Conservation (phyloP, 768 basidiomycete species). For the Pleurotus tuber-regium region DNA sequence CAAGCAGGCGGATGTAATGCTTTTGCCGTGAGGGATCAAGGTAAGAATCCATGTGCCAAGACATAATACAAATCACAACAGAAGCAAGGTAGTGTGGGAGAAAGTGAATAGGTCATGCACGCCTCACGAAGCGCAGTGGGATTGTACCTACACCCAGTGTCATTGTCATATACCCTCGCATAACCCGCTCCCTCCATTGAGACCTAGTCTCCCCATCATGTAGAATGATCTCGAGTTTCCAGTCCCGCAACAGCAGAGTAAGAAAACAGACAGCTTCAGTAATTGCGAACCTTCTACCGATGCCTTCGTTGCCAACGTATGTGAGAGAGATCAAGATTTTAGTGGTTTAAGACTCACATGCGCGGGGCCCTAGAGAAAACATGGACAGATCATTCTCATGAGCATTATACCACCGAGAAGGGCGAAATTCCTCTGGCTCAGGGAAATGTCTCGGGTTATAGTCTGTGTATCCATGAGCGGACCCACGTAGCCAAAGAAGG, state of each 20-base stretch:
- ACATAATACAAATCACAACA: no score
- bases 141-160: slow-evolving; percentile 15
- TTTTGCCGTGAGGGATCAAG: no score
- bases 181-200: slow-evolving; percentile 33
- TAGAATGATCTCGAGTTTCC: slow-evolving; percentile 45
- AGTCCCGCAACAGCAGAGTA: slow-evolving; percentile 48
- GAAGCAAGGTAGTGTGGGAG: no score
- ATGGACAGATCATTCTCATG: background rate
- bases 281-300: slow-evolving; percentile 54
- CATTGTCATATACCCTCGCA: slow-evolving; percentile 31
- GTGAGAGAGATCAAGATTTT: no score
- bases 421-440: slow-evolving; percentile 44
- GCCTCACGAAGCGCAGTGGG: background rate
- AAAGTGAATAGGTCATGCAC: background rate
- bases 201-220: slow-evolving; percentile 33
- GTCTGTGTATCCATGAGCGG: slow-evolving; percentile 25
- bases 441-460: slow-evolving; percentile 49
- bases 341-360: no score
- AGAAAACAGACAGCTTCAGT: slow-evolving; percentile 53
- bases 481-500: slow-evolving; percentile 9
- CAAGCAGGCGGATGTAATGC: no score
- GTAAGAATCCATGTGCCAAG: no score
- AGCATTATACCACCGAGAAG: slow-evolving; percentile 45
- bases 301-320: slow-evolving; percentile 40
- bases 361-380: background rate